These are phyloP conservation scores for Talaromyces marneffei DNA, from an alignment of 2,329 filamentous ascomycete species.

Conservation along the genomic window DNA sequence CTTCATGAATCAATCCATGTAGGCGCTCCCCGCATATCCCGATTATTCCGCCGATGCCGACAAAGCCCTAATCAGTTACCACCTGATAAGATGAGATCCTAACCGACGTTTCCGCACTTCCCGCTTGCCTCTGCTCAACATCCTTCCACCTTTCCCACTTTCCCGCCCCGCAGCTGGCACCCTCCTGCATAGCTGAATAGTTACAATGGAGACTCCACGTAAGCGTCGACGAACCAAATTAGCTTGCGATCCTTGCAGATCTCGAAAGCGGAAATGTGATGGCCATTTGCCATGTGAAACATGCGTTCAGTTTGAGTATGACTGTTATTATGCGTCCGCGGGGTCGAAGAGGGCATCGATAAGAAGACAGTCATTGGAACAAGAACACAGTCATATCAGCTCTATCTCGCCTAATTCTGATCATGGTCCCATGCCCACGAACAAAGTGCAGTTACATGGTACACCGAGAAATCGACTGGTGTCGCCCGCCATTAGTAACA, in stretches of 20 bases:
- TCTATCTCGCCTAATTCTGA: not conserved
- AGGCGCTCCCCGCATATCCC: not conserved
- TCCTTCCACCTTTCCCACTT: not conserved
- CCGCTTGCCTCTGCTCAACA: not conserved
- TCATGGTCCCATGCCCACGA: not conserved
- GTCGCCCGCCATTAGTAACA: conserved; percentile 9
- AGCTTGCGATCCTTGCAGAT: conserved; percentile 49
- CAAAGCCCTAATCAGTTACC: not conserved
- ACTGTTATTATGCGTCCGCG: conserved; percentile 42
- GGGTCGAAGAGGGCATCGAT: not conserved
- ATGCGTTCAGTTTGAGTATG: conserved; percentile 50
- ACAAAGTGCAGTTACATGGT: not conserved
- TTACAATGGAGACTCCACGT: conserved; percentile 20
- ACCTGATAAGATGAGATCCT: not conserved
- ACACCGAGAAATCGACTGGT: not conserved
- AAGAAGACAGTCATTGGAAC: not conserved
- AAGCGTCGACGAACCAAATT: conserved; percentile 34
- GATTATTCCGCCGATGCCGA: not conserved
- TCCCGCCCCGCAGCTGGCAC: not conserved
- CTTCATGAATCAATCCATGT: too few species aligned
- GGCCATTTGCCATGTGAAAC: conserved; percentile 49
- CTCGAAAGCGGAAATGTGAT: conserved; percentile 54
- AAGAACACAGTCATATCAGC: not conserved
- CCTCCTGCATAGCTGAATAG: not conserved
- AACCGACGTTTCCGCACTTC: conserved; percentile 2